Evolutionary conservation across 2,329 filamentous ascomycete genomes (phyloP).

Genomic region (Colletotrichum tofieldiae): DNA sequence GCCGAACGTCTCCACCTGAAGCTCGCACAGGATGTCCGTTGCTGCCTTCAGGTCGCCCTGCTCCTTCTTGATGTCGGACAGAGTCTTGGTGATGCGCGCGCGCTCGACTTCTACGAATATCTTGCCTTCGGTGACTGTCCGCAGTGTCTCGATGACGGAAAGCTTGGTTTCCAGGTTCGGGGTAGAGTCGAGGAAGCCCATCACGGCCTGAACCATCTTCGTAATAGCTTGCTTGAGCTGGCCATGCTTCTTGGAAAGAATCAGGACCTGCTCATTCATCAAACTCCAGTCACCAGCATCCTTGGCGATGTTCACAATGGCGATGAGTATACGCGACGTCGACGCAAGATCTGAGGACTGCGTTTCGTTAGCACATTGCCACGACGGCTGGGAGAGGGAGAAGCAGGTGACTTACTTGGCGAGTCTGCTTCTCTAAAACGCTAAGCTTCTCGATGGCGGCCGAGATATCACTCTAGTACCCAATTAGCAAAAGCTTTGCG

Average conservation of each 20-base stretch:
- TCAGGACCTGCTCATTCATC: conserved; percentile 95
- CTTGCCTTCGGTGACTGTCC: conserved; percentile 98
- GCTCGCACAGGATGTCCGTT: conserved; percentile 93
- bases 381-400: conserved; percentile 46
- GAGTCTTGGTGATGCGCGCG: conserved; percentile 92
- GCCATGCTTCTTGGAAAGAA: conserved; percentile 99
- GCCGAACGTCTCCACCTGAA: conserved; percentile 98
- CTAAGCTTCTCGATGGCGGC: conserved; percentile 95
- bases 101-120: conserved; percentile 99
- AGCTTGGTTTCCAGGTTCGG: conserved; percentile 91
- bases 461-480: conserved; percentile 79
- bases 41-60: conserved; percentile 94
- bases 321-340: conserved; percentile 88
- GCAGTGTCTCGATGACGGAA: conserved; percentile 92
- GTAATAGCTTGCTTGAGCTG: conserved; percentile 99
- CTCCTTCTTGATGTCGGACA: conserved; percentile 97
- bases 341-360: conserved; percentile 96
- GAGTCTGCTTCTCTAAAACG: conserved; percentile 93
- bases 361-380: conserved; percentile 35
- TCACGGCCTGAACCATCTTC: conserved; percentile 98
- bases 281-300: conserved; percentile 92
- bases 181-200: conserved; percentile 90
- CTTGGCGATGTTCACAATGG: conserved; percentile 95
- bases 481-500: conserved; percentile 4
- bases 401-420: conserved; percentile 77